phyloP scores from a whole-genome alignment of 495 filamentous ascomycete species.

The Annulohypoxylon moriforme region DNA sequence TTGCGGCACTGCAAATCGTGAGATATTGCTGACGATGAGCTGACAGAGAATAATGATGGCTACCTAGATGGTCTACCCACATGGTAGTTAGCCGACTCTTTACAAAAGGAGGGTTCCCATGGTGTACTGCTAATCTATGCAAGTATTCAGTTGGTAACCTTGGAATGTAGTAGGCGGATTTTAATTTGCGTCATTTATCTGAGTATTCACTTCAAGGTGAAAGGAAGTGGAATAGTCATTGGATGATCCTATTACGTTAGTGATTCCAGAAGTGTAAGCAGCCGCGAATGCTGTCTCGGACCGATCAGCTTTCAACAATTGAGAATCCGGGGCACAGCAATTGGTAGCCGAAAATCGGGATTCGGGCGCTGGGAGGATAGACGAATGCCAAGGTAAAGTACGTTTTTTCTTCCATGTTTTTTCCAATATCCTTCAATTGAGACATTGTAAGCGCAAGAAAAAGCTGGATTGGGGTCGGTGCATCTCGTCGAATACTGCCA shows the following conservation, averaged over 20 bases:
- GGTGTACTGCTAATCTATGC: background rate
- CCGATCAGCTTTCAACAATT: background rate
- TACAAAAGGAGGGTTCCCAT: background rate
- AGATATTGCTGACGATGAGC: background rate
- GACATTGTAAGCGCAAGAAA: slow-evolving; percentile 11
- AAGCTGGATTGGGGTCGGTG: slow-evolving; percentile 18
- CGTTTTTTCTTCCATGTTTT: background rate
- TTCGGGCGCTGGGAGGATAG: background rate
- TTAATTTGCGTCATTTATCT: slow-evolving; percentile 7
- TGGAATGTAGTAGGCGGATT: background rate
- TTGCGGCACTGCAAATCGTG: background rate
- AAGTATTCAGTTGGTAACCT: background rate
- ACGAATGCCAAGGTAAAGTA: background rate
- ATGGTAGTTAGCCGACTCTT: background rate
- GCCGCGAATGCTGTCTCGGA: background rate
- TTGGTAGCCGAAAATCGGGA: background rate
- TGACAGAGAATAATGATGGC: background rate
- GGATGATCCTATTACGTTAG: background rate
- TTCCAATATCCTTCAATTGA: slow-evolving; percentile 7
- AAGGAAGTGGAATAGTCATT: slow-evolving; percentile 5
- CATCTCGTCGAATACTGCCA: slow-evolving; percentile 16
- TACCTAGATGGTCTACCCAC: background rate
- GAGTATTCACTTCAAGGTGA: background rate
- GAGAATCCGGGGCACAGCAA: background rate
- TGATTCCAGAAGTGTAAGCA: background rate